Evolutionary conservation across 257 asterid genomes (phyloP).

Genomic region (Gentiana dahurica): DNA sequence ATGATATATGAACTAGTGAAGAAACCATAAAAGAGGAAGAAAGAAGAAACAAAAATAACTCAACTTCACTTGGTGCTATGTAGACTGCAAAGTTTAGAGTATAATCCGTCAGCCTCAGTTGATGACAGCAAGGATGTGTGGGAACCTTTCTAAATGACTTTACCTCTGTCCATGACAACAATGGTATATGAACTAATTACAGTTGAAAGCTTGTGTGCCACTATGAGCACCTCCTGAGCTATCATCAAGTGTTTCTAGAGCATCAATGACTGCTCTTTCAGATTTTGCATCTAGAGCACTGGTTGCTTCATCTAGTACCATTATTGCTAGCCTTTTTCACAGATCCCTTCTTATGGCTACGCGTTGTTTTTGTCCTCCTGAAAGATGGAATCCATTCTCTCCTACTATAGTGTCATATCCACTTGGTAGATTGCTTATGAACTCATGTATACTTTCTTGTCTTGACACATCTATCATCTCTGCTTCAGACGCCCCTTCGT

Average conservation of each 20-base stretch:
- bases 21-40: too few species aligned
- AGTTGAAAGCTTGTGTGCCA: conserved; percentile 77
- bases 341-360: conserved; percentile 62
- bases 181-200: conserved; percentile 49
- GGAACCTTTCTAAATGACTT: conserved; percentile 52
- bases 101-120: conserved; percentile 34
- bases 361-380: conserved; percentile 82
- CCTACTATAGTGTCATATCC: conserved; percentile 62
- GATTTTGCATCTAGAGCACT: conserved; percentile 75
- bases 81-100: conserved; percentile 46
- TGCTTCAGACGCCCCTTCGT: conserved; percentile 26
- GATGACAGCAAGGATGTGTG: conserved; percentile 44
- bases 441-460: conserved; percentile 58
- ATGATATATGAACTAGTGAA: too few species aligned
- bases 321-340: conserved; percentile 51
- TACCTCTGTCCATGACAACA: conserved; percentile 64
- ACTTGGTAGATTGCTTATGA: conserved; percentile 51
- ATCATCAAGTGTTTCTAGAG: conserved; percentile 28
- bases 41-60: too few species aligned
- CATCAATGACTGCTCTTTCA: conserved; percentile 39
- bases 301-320: conserved; percentile 82
- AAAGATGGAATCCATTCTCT: conserved; percentile 75
- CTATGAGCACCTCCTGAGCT: conserved; percentile 25
- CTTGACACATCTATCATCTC: too few species aligned
- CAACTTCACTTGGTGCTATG: conserved; percentile 17